Base-by-base conservation (phyloP, 169 alveolate species). In the Babesia sp. region DNA sequence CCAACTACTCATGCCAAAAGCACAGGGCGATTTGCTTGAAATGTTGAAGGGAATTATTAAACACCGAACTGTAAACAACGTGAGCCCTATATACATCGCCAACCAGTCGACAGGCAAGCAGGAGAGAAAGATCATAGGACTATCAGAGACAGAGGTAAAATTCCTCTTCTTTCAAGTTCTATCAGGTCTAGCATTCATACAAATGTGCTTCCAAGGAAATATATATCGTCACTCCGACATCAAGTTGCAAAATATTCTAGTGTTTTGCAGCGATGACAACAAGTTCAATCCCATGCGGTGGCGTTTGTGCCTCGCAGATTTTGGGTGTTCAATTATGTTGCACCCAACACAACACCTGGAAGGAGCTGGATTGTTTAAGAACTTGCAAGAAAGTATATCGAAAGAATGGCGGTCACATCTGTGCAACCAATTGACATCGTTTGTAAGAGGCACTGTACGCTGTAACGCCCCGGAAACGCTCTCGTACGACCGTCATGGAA, bases 1-100 rank as follows among this genome's bases (percentile, higher is more conserved):
- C 57, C 91, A 88, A 66, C 70, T 88, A 53, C 85, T 88, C 46
- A 67, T 88, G 87, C 93, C 90, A 22, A 84, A 87, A 37, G 93
- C 93, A 36, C 75, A 76, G 74, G 93, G 93, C 2, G 93, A 88
- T 70, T 61, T 88, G 16, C 56, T 61, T 14, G 60, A 61, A 18
- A 80, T 80, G 88, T 70, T 80, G 54, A 80, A 60, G 69, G 26
- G 41, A 2, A 51, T 80, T 12, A 61, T 71, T 5, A 61, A 28
- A 26, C 39, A 71, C 26, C 36, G 88, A 31, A 71, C 84, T 1
- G 29, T 36, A 0, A 48, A 33, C 33, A 45, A 51, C 28, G 12
- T n/a, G 16, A 69, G 18, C 29, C 81, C 26, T 14, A 36, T 55
- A 11, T 34, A 48, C 36, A 41, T 37, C 28, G 20, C 63, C n/a